Percentiles rank a stretch among this genome's conserved stretches.
Conservation (phyloP, 2,329 filamentous ascomycete species). For the Magnaporthiopsis rhizophila region DNA sequence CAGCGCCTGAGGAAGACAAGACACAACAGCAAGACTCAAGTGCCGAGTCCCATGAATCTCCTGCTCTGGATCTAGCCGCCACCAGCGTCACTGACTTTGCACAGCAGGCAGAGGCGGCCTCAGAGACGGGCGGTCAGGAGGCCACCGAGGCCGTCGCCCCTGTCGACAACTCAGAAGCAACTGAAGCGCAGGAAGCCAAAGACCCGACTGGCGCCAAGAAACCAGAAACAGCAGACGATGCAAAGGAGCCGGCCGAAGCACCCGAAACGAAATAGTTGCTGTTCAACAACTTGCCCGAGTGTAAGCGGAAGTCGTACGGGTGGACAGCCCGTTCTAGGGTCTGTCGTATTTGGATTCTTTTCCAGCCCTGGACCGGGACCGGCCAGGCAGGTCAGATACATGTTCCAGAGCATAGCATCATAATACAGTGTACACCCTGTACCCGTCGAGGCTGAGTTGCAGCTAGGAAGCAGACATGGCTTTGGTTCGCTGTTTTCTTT, state of each 20-base stretch:
- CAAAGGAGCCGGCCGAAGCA: neutral
- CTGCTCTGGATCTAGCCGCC: neutral
- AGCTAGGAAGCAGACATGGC: too few relatives aligned
- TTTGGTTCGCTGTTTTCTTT: too few relatives aligned
- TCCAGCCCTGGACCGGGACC: neutral
- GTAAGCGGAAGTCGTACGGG: too few relatives aligned
- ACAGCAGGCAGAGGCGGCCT: slow-evolving; percentile 9
- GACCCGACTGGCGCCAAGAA: slow-evolving; percentile 4
- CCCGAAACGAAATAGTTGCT: neutral
- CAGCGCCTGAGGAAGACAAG: neutral
- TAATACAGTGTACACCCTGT: neutral
- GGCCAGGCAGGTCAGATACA: neutral
- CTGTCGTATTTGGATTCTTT: neutral
- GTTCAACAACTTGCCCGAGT: neutral
- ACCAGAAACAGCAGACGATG: slow-evolving; percentile 10
- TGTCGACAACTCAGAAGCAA: neutral
- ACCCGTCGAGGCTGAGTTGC: neutral
- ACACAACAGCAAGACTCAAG: neutral
- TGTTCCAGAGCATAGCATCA: neutral
- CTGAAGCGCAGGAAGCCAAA: slow-evolving; percentile 10
- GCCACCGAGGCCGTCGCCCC: slow-evolving; percentile 16
- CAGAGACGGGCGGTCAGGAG: slow-evolving; percentile 12
- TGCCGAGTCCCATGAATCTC: neutral
- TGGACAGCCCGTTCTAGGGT: neutral
- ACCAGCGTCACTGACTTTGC: slow-evolving; percentile 8